These are phyloP conservation scores for Sporopachydermia lactativora DNA, from an alignment of 805 yeast species.

Conservation along the genomic window DNA sequence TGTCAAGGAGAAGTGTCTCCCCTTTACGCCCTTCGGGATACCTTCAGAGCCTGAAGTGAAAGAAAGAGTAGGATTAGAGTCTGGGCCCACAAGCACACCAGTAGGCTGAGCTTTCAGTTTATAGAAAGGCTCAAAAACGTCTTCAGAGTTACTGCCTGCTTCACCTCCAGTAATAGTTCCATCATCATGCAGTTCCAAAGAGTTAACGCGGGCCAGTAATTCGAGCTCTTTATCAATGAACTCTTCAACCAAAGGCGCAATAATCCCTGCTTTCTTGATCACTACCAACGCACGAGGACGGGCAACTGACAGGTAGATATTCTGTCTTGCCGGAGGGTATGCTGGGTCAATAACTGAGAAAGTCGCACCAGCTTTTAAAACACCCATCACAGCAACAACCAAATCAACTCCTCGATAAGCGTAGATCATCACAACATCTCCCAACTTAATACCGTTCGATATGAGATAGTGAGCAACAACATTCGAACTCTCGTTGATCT, in stretches of 20 bases:
- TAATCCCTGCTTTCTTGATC: constrained; percentile 75
- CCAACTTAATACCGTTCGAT: constrained; percentile 66
- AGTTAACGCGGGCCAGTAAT: constrained; percentile 61
- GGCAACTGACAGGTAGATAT: constrained; percentile 83
- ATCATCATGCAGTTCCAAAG: constrained; percentile 61
- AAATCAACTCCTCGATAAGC: constrained; percentile 96
- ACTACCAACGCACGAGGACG: constrained; percentile 86
- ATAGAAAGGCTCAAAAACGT: constrained; percentile 25
- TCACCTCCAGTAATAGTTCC: constrained; percentile 57
- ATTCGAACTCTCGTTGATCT: constrained; percentile 87
- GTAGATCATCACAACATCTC: constrained; percentile 95
- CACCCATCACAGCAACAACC: constrained; percentile 96
- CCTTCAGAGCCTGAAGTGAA: constrained; percentile 98
- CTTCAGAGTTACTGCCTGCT: constrained; percentile 12
- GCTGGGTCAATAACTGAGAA: constrained; percentile 98
- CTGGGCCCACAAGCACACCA: constrained; percentile 93
- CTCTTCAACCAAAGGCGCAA: constrained; percentile 65
- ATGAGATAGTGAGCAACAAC: constrained; percentile 83
- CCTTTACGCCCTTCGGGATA: constrained; percentile 95
- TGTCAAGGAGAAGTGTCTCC: constrained; percentile 93
- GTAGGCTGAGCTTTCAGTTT: constrained; percentile 40
- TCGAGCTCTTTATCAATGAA: constrained; percentile 62
- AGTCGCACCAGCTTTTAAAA: constrained; percentile 95
- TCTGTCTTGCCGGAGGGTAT: constrained; percentile 97
- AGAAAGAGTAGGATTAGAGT: constrained; percentile 89